phyloP scores from a whole-genome alignment of 2,329 filamentous ascomycete genomes.

The Chaetomiaceae sp. region DNA sequence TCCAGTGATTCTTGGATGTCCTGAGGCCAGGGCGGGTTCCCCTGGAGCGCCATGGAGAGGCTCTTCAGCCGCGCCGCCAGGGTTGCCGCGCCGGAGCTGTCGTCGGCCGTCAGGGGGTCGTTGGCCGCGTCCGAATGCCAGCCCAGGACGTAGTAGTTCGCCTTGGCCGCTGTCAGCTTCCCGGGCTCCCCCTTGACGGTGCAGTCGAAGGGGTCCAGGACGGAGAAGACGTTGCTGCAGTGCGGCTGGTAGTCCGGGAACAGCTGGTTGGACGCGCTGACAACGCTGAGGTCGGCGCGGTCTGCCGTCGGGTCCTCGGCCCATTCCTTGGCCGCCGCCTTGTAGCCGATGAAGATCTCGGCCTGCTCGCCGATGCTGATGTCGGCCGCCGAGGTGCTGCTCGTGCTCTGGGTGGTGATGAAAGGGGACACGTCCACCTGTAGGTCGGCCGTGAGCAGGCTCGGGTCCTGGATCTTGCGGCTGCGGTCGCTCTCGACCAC shows the following conservation, averaged over 20 bases:
- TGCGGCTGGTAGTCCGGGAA: conserved; percentile 41
- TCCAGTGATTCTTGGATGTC: too few relatives aligned
- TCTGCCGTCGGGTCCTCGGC: not conserved
- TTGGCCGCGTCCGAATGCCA: conserved; percentile 32
- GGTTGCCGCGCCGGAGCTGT: not conserved
- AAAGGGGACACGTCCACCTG: conserved; percentile 40
- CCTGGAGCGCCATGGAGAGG: not conserved
- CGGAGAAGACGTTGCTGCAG: conserved; percentile 39
- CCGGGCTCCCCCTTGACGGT: conserved; percentile 10
- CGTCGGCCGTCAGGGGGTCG: not conserved
- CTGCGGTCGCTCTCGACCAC: conserved; percentile 38
- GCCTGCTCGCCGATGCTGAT: conserved; percentile 10
- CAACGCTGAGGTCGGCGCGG: not conserved
- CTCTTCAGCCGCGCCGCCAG: not conserved
- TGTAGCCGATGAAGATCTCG: conserved; percentile 8
- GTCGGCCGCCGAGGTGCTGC: not conserved
- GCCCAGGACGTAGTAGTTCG: conserved; percentile 39
- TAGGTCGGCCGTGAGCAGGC: conserved; percentile 32
- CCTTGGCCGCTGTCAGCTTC: conserved; percentile 28
- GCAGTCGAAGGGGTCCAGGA: conserved; percentile 37
- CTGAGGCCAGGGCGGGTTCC: too few relatives aligned
- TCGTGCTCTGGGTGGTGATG: too few relatives aligned
- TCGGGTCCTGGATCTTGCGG: conserved; percentile 31
- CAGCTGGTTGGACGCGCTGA: conserved; percentile 31
- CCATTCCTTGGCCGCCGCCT: conserved; percentile 19